Evolutionary conservation across 2,329 filamentous ascomycete genomes (phyloP).

Genomic region (Cordyceps farinosa): DNA sequence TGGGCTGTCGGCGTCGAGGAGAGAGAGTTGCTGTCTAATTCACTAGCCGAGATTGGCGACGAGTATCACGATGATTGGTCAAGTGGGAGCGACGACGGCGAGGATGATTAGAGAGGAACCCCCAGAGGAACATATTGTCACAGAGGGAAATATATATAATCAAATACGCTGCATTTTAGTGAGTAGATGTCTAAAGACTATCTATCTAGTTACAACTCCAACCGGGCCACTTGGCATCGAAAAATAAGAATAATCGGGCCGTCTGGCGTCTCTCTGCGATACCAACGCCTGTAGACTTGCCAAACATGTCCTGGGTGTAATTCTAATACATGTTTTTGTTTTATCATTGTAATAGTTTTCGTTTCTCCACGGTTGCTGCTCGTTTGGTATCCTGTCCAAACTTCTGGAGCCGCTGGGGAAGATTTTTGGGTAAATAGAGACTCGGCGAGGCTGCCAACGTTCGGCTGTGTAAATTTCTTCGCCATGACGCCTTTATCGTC

Average conservation of each 20-base stretch:
- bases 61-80: slow-evolving; percentile 88
- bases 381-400: slow-evolving; percentile 10
- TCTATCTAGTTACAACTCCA: slow-evolving; percentile 15
- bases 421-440: not conserved
- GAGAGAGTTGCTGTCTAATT: slow-evolving; percentile 76
- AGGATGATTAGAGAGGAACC: slow-evolving; percentile 39
- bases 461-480: not conserved
- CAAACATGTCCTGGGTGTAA: not conserved
- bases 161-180: slow-evolving; percentile 14
- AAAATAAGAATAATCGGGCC: not conserved
- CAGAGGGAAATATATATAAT: not conserved
- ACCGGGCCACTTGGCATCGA: not conserved
- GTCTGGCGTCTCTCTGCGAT: not conserved
- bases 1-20: slow-evolving; percentile 70
- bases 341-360: slow-evolving; percentile 1
- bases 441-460: not conserved
- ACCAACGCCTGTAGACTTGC: not conserved
- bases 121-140: not conserved
- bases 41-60: slow-evolving; percentile 77
- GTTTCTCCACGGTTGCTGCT: not conserved
- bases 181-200: slow-evolving; percentile 12
- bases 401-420: not conserved
- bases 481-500: slow-evolving; percentile 3
- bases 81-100: slow-evolving; percentile 64
- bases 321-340: slow-evolving; percentile 15